Evolutionary conservation across 768 basidiomycete species (phyloP).

Genomic region (Boletus rufocinnamomeus): DNA sequence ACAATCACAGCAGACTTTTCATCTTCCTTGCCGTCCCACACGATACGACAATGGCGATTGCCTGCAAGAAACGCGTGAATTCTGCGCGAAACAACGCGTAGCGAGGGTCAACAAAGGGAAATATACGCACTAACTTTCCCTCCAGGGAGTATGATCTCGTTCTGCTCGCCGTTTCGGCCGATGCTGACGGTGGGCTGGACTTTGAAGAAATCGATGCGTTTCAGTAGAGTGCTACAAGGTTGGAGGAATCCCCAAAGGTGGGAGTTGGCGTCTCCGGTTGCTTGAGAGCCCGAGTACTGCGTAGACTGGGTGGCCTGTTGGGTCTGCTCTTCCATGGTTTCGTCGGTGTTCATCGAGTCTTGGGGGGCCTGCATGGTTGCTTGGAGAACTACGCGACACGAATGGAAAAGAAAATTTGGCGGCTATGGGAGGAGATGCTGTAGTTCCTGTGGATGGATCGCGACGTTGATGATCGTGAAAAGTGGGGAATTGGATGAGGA

Average conservation of each 20-base stretch:
- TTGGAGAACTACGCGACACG: not conserved
- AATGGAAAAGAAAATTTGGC: not conserved
- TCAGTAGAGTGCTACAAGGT: conserved; percentile 54
- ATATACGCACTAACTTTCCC: conserved; percentile 68
- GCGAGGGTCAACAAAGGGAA: conserved; percentile 3
- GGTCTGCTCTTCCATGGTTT: conserved; percentile 34
- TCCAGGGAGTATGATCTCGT: conserved; percentile 63
- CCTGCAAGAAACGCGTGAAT: conserved; percentile 39
- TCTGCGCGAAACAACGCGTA: conserved; percentile 16
- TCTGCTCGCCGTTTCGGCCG: conserved; percentile 49
- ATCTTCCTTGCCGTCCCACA: conserved; percentile 38
- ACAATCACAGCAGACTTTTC: conserved; percentile 37
- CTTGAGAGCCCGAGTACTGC: conserved; percentile 36
- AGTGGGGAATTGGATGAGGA: not conserved
- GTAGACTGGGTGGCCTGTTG: conserved; percentile 46
- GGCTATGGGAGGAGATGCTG: not conserved
- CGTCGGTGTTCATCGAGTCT: conserved; percentile 31
- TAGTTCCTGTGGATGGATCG: not conserved
- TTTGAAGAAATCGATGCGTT: conserved; percentile 65
- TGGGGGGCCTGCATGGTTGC: conserved; percentile 20
- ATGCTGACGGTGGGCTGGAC: conserved; percentile 49
- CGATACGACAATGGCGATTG: conserved; percentile 39
- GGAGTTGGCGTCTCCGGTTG: conserved; percentile 18
- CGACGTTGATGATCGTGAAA: not conserved
- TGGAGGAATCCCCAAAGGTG: conserved; percentile 73